Base-by-base conservation (phyloP, 768 basidiomycete species). In the Tricholoma bakamatsutake region DNA sequence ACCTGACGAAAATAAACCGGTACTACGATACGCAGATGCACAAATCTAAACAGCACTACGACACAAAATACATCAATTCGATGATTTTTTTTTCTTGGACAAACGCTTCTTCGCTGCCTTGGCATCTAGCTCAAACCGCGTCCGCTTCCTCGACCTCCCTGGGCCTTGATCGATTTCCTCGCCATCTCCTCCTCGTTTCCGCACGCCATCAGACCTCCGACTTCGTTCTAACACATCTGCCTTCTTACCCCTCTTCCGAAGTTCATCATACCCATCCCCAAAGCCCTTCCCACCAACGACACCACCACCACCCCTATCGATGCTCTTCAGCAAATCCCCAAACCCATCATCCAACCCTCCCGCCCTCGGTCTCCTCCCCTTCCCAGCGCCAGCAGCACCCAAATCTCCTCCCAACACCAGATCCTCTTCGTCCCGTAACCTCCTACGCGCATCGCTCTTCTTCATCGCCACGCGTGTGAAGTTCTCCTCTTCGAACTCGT, bases 401-500 rank as follows among this genome's bases (percentile, higher is more conserved):
- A 80, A 67, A 40, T 79, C 81, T 11, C 88, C 90, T 52, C 96
- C 96, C 11, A 98, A 74, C 15, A 92, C 92, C 58, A 98, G 72
- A 59, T 92, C 89, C 59, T 82, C 90, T 69, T 98, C 96, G 64
- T 98, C 95, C 57, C 82, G 77, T 52, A 68, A 72, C 17, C 95
- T 79, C 45, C 85, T 76, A 61, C 77, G 81, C 13, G 81, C 79
- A 45, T 96, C 93, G 64, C 84, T 85, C 78, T 98, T 98, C 67
- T 87, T 90, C 82, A 94, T 87, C 57, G 95, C 78, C 52, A 98
- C 64, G 45, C 96, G 85, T 35, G 89, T 90, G 72, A 98, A 92
- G 69, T 96, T 94, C 46, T 92, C 92, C 67, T 96, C 93, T 73
- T 98, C 96, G 68, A 91, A 98, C 58, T 92, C 86, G 50, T 81